Evolutionary conservation across 2,329 filamentous ascomycete genomes (phyloP), one percentile per base, ranked within the genome.

Genomic region (Endoconidiophora polonica): DNA sequence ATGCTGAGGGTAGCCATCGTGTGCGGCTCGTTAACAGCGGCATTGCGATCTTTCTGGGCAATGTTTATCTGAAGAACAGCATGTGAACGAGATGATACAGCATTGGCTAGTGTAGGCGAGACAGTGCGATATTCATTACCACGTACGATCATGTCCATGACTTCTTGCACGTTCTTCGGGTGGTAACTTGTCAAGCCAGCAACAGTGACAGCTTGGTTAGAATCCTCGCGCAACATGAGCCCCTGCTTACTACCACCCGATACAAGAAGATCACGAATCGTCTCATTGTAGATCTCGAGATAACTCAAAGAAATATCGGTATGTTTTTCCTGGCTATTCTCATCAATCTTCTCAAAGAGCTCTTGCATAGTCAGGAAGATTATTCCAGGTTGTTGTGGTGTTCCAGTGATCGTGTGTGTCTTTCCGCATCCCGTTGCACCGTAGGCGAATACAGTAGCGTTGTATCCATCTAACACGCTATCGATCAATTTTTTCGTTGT

Each of bases 311-410:
- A 86, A 49, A 98, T 71, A 59, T 96, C 91, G 3, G 87, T 91
- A 24, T 79, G 72, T 65, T 95, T 96, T 54, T 94, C 87, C 52
- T 83, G 79, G 55, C 81, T 81, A 49, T 85, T 69, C 51, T 96
- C 91, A n/a, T 73, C 70, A 57, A 98, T 94, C 64, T 90, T 86
- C 67, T 98, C 91, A 60, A 98, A 98, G 22, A 98, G 71, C 65
- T 98, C 91, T 65, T 96, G 90, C 88, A 98, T 98, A 1, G 91
- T 96, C 59, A 98, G 69, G 67, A 96, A 98, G 62, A 98, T 98
- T 59, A 98, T 96, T 52, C 91, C 91, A 0, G 91, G 91, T 60
- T 94, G 83, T 62, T 94, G 84, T 1, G 86, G 68, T 0, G 90
- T 95, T 57, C 91, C 91, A 2, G 82, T 86, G 60, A 98, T 98